Conservation (phyloP, 805 yeast species). For the Yarrowia sp. region DNA sequence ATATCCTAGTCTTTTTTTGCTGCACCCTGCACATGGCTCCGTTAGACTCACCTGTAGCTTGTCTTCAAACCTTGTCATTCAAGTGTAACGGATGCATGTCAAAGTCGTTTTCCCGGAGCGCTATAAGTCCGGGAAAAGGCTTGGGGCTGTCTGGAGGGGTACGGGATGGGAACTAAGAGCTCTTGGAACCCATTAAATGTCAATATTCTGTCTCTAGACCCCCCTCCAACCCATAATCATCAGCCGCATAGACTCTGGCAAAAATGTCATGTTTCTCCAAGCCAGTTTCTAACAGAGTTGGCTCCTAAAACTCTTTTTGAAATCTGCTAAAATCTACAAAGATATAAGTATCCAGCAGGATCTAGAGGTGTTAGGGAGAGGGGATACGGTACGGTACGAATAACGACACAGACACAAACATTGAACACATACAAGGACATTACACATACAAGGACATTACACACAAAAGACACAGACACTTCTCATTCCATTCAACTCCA, state of each 20-base stretch:
- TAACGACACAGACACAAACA: not conserved
- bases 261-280: not conserved
- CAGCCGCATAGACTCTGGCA: not conserved
- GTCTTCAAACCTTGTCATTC: not conserved
- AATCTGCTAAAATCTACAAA: slow-evolving; percentile 7
- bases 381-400: too few relatives aligned
- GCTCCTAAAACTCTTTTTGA: not conserved
- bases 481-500: too few relatives aligned
- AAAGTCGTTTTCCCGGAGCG: slow-evolving; percentile 5
- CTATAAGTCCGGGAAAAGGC: not conserved
- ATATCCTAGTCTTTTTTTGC: not conserved
- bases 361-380: too few relatives aligned
- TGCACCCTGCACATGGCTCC: not conserved
- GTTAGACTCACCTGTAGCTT: not conserved
- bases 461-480: not conserved
- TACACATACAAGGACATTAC: too few relatives aligned
- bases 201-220: too few relatives aligned
- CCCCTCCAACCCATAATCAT: not conserved
- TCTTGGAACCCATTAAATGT: too few relatives aligned
- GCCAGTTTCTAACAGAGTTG: slow-evolving; percentile 14
- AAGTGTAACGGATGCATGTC: not conserved
- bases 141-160: not conserved
- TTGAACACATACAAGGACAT: not conserved
- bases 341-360: not conserved
- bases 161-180: not conserved